Percentiles rank a stretch among this genome's conserved stretches.
Evolutionary conservation across 2,329 filamentous ascomycete genomes (phyloP).

Genomic region (Stachybotrys echinatus): DNA sequence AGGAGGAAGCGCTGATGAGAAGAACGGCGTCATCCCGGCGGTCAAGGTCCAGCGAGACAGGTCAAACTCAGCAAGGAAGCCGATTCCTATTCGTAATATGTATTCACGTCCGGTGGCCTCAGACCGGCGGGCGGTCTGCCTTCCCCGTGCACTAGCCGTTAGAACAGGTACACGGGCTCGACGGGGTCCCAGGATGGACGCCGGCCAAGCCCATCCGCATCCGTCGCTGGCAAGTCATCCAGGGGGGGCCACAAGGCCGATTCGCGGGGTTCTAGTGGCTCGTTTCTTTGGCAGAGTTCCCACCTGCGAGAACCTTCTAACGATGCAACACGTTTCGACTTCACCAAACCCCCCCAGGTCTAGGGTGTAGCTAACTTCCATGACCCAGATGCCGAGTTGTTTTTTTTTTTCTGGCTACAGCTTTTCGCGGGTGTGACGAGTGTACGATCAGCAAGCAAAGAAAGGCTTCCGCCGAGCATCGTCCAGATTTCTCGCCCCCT

Average conservation of each 20-base stretch:
- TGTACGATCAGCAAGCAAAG: not conserved
- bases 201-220: not conserved
- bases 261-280: conserved; percentile 25
- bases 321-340: not conserved
- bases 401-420: not conserved
- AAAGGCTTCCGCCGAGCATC: not conserved
- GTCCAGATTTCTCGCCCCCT: too few relatives aligned
- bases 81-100: not conserved
- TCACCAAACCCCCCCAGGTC: not conserved
- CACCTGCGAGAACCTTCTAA: not conserved
- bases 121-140: not conserved
- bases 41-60: not conserved
- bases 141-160: not conserved
- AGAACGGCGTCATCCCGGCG: not conserved
- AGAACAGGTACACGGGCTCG: not conserved
- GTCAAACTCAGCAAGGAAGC: not conserved
- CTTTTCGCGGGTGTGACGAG: not conserved
- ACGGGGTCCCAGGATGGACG: not conserved
- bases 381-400: not conserved
- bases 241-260: conserved; percentile 18
- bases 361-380: not conserved
- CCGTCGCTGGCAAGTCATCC: not conserved
- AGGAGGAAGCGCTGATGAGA: not conserved
- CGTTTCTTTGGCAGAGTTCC: not conserved
- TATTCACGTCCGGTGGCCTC: not conserved